A percentile compares a stretch with the other conserved stretches of the same genome.
Conservation (phyloP, 495 filamentous ascomycete species). For the Penicillium herquei region DNA sequence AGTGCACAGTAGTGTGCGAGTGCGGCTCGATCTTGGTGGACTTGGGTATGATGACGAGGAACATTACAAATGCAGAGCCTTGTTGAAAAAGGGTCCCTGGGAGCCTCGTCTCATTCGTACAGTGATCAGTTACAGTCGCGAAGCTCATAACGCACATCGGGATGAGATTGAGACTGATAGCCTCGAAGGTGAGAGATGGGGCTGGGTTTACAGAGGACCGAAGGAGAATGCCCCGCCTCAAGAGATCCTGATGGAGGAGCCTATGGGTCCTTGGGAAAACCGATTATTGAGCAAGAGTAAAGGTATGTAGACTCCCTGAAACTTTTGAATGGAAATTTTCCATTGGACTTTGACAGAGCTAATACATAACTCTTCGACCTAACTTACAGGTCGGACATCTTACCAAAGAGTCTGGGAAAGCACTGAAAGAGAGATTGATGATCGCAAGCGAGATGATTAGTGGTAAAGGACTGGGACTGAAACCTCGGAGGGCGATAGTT, state of each 20-base stretch:
- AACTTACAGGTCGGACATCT: too few species aligned
- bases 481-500: too few species aligned
- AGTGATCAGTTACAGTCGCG: neutral
- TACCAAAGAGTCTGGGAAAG: too few species aligned
- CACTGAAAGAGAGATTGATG: too few species aligned
- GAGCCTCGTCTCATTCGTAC: constrained; percentile 12
- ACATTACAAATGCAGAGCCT: constrained; percentile 51
- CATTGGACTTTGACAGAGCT: too few species aligned
- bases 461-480: too few species aligned
- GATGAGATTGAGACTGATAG: constrained; percentile 23
- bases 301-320: constrained; percentile 16
- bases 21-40: constrained; percentile 53
- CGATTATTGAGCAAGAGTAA: constrained; percentile 41
- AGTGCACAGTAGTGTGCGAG: constrained; percentile 60
- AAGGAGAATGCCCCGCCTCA: constrained; percentile 32
- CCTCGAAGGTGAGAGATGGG: constrained; percentile 36
- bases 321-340: neutral
- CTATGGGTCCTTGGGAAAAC: constrained; percentile 49
- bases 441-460: too few species aligned
- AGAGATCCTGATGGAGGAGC: constrained; percentile 47
- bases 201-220: constrained; percentile 50
- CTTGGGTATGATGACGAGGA: constrained; percentile 56
- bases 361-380: too few species aligned
- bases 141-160: constrained; percentile 3
- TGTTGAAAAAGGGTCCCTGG: constrained; percentile 41